phyloP scores from a whole-genome alignment of 371 early-diverging fungal species.

The Mucor irregularis region DNA sequence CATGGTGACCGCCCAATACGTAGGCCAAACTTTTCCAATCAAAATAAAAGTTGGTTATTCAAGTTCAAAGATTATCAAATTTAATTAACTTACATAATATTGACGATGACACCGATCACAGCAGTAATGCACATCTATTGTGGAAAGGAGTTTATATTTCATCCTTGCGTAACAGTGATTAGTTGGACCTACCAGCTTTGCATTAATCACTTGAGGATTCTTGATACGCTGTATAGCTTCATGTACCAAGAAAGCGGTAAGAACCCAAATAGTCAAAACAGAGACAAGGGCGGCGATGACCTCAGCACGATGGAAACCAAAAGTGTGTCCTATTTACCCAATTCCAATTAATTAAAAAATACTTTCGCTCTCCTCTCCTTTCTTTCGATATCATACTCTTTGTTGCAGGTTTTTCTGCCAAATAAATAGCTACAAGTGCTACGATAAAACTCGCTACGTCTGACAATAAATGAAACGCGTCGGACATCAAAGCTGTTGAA shows the following conservation, averaged over 20 bases:
- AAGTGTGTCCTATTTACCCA: conserved; percentile 57
- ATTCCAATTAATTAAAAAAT: neutral
- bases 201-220: conserved; percentile 77
- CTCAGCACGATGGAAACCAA: conserved; percentile 86
- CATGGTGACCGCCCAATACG: conserved; percentile 50
- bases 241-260: conserved; percentile 71
- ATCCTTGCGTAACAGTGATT: neutral
- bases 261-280: conserved; percentile 79
- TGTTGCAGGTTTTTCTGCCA: conserved; percentile 71
- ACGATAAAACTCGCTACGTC: conserved; percentile 77
- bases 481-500: conserved; percentile 66
- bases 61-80: no score
- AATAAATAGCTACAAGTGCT: conserved; percentile 69
- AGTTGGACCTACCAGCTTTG: conserved; percentile 44
- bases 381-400: conserved; percentile 35
- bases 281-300: conserved; percentile 84
- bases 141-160: neutral
- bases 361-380: neutral
- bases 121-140: conserved; percentile 71
- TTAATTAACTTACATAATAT: conserved; percentile 58
- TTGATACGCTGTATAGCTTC: conserved; percentile 78
- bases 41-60: neutral
- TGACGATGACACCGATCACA: conserved; percentile 75
- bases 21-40: conserved; percentile 34
- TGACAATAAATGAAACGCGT: conserved; percentile 77